These are phyloP conservation scores for Actinomucor elegans DNA, from an alignment of 371 early-diverging fungal genomes.

Conservation along the genomic window DNA sequence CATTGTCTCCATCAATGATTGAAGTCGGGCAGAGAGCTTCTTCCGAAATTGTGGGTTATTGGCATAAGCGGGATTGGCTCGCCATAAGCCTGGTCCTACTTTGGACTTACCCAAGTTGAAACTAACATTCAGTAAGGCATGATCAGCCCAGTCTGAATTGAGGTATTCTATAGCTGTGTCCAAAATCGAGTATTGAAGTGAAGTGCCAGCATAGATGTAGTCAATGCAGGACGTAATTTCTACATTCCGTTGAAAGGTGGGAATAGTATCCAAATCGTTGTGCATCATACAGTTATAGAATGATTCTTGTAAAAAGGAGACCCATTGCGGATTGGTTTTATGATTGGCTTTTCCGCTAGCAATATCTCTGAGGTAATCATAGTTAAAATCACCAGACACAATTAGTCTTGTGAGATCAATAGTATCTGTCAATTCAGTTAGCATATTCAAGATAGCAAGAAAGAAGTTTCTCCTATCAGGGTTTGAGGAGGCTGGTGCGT, in stretches of 20 bases:
- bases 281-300: not conserved
- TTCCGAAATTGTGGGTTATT: no score
- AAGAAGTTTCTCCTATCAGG: not conserved
- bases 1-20: not conserved
- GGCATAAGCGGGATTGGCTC: no score
- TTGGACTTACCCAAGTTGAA: not conserved
- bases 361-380: not conserved
- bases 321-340: not conserved
- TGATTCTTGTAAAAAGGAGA: not conserved
- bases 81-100: not conserved
- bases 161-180: not conserved
- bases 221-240: not conserved
- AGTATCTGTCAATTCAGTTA: not conserved
- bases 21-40: no score
- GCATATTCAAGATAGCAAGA: not conserved
- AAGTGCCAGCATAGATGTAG: no score
- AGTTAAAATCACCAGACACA: not conserved
- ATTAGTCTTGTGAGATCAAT: not conserved
- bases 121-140: not conserved
- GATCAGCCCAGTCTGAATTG: constrained; percentile 1
- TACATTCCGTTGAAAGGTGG: not conserved
- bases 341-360: not conserved
- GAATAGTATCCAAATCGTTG: not conserved
- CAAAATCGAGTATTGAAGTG: not conserved
- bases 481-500: constrained; percentile 8